Base-by-base conservation (phyloP, 23 red algal genomes). In the Gracilaria caudata region DNA sequence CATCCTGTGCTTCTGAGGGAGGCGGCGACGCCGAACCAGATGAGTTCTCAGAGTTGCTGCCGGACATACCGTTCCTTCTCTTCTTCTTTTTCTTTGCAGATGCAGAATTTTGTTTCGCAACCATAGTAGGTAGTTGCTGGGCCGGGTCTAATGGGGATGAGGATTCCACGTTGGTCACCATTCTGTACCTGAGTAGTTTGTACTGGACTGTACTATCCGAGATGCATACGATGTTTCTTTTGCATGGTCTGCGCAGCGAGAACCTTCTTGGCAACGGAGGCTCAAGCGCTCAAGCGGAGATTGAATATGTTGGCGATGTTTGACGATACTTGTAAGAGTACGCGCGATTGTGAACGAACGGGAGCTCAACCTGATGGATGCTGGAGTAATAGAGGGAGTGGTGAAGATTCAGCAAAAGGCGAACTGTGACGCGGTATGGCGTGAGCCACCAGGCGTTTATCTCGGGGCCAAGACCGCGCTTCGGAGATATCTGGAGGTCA, bases 21-120 rank as follows among this genome's bases (percentile, higher is more conserved):
- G 33, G 39, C 12, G 70, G 70, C 3, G 70, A 75, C 39, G 70
- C 70, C 5, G 70, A 75, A 6, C 33, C 70, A 14, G 70, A 75
- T 28, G 70, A 75, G 43, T 46, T 43, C n/a, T 75, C 70, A 26
- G 70, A 49, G 25, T 17, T 47, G 25, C 8, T 75, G 1, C 70
- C 70, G 19, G 39, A 29, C 4, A 21, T 25, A 20, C 33, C 70
- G 49, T 75, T 75, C 70, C 70, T 75, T 75, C 70, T 75, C 38
- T 75, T 75, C 70, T 75, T 75, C 43, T 75, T 75, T 49, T 49
- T 75, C 70, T 75, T 75, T 13, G 70, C 4, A 36, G 70, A 47
- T 3, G 26, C 70, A 8, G 70, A 47, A 25, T 1, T 75, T 0
- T 32, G 70, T 7, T 24, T 47, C 25, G 38, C 20, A 30, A 49